A percentile compares a stretch with the other conserved stretches of the same genome.
Conservation (phyloP, 306 rosid genomes). For the Inga laurina region DNA sequence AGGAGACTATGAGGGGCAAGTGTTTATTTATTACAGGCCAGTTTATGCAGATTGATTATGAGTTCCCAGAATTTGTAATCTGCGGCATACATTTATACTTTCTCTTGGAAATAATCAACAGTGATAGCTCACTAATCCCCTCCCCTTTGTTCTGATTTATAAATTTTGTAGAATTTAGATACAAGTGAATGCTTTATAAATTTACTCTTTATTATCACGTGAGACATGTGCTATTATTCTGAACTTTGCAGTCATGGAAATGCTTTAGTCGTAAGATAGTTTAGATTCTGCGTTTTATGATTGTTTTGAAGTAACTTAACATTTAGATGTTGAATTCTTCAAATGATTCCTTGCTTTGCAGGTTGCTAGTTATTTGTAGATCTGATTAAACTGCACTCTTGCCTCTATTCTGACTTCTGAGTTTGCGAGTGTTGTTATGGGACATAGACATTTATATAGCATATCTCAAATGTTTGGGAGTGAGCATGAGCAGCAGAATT, state of each 20-base stretch:
- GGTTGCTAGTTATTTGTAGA: slow-evolving; percentile 40
- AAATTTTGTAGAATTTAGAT: background rate
- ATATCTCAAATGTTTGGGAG: slow-evolving; percentile 63
- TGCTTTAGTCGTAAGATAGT: slow-evolving; percentile 3
- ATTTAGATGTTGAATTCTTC: slow-evolving; percentile 27
- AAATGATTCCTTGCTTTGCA: slow-evolving; percentile 36
- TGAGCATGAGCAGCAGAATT: slow-evolving; percentile 79
- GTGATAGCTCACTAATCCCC: slow-evolving; percentile 22
- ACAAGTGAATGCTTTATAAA: slow-evolving; percentile 6
- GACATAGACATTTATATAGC: slow-evolving; percentile 71
- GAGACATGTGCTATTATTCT: background rate
- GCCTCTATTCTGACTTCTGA: slow-evolving; percentile 30
- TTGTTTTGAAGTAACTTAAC: slow-evolving; percentile 16
- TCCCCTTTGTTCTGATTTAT: slow-evolving; percentile 20
- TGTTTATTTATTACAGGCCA: slow-evolving; percentile 32
- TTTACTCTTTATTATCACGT: background rate
- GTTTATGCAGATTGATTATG: slow-evolving; percentile 27
- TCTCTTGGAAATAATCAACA: slow-evolving; percentile 23
- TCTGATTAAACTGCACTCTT: slow-evolving; percentile 10
- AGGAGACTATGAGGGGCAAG: slow-evolving; percentile 38
- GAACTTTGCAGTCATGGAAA: background rate
- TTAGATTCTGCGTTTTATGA: slow-evolving; percentile 15
- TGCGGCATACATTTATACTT: background rate
- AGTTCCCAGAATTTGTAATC: slow-evolving; percentile 15
- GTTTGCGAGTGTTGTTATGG: slow-evolving; percentile 59